These are phyloP conservation scores for Batkoa obscura DNA, from an alignment of 371 early-diverging fungal genomes.

Conservation along the genomic window DNA sequence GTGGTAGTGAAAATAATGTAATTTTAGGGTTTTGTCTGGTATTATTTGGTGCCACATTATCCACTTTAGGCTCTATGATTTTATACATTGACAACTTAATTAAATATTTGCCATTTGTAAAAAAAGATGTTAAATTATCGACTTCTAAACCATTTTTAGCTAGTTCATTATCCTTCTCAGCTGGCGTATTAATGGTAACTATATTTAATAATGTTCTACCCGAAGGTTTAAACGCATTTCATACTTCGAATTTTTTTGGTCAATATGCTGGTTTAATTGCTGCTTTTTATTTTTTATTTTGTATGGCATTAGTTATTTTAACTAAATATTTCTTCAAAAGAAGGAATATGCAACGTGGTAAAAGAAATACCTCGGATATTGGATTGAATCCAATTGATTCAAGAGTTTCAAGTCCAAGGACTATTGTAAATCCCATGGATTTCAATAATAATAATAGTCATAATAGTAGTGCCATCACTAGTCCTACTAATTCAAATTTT, in stretches of 20 bases:
- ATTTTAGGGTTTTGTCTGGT: neutral
- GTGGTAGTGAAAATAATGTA: neutral
- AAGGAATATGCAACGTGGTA: neutral
- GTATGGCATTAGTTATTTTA: neutral
- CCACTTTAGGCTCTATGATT: neutral
- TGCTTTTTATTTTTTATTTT: neutral
- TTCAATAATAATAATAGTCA: neutral
- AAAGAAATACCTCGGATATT: neutral
- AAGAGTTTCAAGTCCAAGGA: no score
- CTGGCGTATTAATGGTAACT: slow-evolving; percentile 8
- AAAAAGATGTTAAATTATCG: slow-evolving; percentile 3
- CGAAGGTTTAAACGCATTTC: slow-evolving; percentile 5
- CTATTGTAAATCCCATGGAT: neutral
- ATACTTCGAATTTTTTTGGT: neutral
- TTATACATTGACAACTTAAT: neutral
- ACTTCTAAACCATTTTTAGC: slow-evolving; percentile 9
- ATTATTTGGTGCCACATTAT: neutral
- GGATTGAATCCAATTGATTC: no score
- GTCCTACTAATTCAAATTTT: neutral
- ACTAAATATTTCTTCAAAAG: neutral
- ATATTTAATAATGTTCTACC: slow-evolving; percentile 9
- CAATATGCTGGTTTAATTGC: neutral
- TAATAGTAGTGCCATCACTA: neutral
- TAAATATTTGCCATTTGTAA: neutral
- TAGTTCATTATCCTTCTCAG: slow-evolving; percentile 5